phyloP scores from a whole-genome alignment of 1,139 yeast species.

The Scheffersomyces titani region DNA sequence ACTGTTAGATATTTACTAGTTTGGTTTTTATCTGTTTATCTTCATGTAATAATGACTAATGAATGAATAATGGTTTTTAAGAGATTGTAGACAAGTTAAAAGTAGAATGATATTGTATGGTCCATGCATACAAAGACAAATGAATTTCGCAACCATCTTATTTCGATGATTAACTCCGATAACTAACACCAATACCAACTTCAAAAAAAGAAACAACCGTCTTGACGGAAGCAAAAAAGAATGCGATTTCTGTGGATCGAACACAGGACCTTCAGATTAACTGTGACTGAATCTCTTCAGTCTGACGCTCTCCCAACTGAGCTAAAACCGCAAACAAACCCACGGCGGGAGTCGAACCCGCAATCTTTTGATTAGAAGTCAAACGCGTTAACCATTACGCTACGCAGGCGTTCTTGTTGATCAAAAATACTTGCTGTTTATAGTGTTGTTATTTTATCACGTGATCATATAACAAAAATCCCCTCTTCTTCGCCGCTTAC shows the following conservation, averaged over 20 bases:
- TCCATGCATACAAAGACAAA: too few relatives aligned
- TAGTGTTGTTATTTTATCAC: not conserved
- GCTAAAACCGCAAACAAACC: constrained; percentile 30
- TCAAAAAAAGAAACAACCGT: not conserved
- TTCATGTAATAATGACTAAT: constrained; percentile 8
- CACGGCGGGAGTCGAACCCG: constrained; percentile 54
- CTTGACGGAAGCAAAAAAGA: constrained; percentile 4
- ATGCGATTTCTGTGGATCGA: constrained; percentile 46
- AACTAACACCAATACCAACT: not conserved
- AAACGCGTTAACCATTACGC: constrained; percentile 53
- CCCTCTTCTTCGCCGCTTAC: too few relatives aligned
- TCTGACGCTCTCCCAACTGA: constrained; percentile 36
- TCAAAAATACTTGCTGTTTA: too few relatives aligned
- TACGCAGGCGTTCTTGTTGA: constrained; percentile 35
- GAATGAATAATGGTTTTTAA: constrained; percentile 7
- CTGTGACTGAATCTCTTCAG: constrained; percentile 34
- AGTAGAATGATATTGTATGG: not conserved
- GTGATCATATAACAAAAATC: too few relatives aligned
- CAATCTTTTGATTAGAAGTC: constrained; percentile 51
- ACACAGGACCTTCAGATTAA: constrained; percentile 57
- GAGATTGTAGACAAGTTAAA: not conserved
- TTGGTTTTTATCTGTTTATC: constrained; percentile 20
- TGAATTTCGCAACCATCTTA: not conserved
- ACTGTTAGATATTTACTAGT: constrained; percentile 1
- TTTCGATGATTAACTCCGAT: not conserved